phyloP scores from a whole-genome alignment of 2,329 filamentous ascomycete genomes.

The Nemania sp. region DNA sequence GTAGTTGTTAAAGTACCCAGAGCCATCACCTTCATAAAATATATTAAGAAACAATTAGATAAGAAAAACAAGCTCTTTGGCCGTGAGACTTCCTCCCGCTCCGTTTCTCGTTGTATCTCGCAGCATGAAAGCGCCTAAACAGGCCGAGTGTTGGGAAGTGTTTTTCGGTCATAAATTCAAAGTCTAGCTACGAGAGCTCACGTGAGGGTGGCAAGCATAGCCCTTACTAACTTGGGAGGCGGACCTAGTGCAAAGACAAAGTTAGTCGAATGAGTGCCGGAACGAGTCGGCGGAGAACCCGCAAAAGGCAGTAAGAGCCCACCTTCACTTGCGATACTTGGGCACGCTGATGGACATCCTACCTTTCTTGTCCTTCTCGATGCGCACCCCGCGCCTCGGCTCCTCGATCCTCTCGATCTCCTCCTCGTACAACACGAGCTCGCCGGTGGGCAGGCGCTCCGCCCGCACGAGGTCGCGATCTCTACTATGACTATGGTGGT shows the following conservation, averaged over 20 bases:
- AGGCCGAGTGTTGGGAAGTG: neutral
- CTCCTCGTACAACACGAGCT: constrained; percentile 73
- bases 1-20: neutral
- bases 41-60: constrained; percentile 2
- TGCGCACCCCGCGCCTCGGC: constrained; percentile 69
- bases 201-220: constrained; percentile 78
- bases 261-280: constrained; percentile 30
- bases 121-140: too few relatives aligned
- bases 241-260: constrained; percentile 62
- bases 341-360: constrained; percentile 89
- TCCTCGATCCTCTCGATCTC: constrained; percentile 67
- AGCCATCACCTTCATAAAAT: neutral
- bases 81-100: constrained; percentile 3
- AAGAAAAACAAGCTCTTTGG: neutral
- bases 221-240: constrained; percentile 71
- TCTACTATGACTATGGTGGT: constrained; percentile 54
- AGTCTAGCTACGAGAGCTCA: constrained; percentile 49
- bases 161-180: neutral
- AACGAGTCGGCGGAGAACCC: constrained; percentile 23
- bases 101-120: neutral
- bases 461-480: constrained; percentile 68
- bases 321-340: constrained; percentile 70
- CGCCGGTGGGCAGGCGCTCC: constrained; percentile 69
- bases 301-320: constrained; percentile 49
- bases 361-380: constrained; percentile 95